Evolutionary conservation across 2,329 filamentous ascomycete genomes (phyloP).

Genomic region (Pyricularia grisea): DNA sequence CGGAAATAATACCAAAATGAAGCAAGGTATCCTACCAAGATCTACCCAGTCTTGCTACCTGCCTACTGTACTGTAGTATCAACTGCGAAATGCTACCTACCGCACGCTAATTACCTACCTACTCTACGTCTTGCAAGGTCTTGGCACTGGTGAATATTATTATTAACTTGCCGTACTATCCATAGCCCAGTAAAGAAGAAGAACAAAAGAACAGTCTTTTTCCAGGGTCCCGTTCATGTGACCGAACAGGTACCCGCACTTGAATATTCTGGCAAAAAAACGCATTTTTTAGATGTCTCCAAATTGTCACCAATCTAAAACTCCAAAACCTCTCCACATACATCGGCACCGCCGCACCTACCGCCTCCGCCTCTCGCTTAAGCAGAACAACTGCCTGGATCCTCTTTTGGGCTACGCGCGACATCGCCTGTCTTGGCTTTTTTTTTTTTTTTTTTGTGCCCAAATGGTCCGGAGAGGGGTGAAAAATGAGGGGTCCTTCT

Average conservation of each 20-base stretch:
- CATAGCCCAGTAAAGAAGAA: neutral
- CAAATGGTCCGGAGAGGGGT: neutral
- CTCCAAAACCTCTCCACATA: neutral
- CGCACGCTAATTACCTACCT: neutral
- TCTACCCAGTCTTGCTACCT: too few relatives aligned
- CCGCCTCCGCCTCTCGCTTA: neutral
- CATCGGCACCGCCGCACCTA: neutral
- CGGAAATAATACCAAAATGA: neutral
- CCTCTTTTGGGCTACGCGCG: neutral
- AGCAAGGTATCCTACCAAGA: neutral
- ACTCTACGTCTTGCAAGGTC: too few relatives aligned
- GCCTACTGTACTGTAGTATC: too few relatives aligned
- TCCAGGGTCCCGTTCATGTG: neutral
- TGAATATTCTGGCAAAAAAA: neutral
- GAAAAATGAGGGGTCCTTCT: neutral
- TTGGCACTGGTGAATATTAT: neutral
- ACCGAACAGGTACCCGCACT: neutral
- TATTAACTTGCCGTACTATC: too few relatives aligned
- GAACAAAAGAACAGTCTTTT: neutral
- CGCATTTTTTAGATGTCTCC: too few relatives aligned
- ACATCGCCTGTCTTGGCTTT: neutral
- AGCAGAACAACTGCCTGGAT: neutral
- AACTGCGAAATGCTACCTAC: neutral
- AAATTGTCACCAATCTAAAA: neutral
- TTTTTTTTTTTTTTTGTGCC: neutral